These are phyloP conservation scores for Penicillium herquei DNA, from an alignment of 495 filamentous ascomycete species.

Conservation along the genomic window DNA sequence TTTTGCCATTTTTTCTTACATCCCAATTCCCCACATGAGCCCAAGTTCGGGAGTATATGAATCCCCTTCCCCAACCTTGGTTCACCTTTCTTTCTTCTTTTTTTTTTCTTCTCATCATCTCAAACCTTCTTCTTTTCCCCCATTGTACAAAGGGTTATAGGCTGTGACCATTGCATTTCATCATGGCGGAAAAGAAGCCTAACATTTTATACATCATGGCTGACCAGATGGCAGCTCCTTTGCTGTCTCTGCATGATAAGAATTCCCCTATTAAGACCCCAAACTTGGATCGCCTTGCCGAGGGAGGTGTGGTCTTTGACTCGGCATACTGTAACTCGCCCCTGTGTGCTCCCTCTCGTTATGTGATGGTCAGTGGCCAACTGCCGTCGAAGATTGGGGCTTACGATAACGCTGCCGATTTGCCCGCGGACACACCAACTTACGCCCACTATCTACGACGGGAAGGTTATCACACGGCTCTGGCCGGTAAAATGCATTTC, in stretches of 20 bases:
- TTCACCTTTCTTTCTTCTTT: not conserved
- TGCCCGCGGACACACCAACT: conserved; percentile 74
- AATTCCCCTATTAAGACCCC: conserved; percentile 81
- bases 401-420: conserved; percentile 79
- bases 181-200: conserved; percentile 52
- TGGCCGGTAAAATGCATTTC: conserved; percentile 96
- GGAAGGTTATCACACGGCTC: conserved; percentile 80
- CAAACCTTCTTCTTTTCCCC: conserved; percentile 2
- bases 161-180: not conserved
- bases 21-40: conserved; percentile 19
- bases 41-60: conserved; percentile 4
- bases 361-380: conserved; percentile 85
- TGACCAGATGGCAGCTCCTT: conserved; percentile 84
- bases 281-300: conserved; percentile 76
- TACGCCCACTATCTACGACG: conserved; percentile 87
- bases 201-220: conserved; percentile 91
- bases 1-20: conserved; percentile 2
- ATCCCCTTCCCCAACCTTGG: conserved; percentile 3
- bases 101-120: not conserved
- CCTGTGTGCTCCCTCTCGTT: conserved; percentile 83
- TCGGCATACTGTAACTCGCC: conserved; percentile 88
- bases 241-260: conserved; percentile 80
- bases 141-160: not conserved
- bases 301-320: conserved; percentile 77
- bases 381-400: conserved; percentile 82